Conservation (phyloP, 2,329 filamentous ascomycete species). For the Paramyrothecium roridum region DNA sequence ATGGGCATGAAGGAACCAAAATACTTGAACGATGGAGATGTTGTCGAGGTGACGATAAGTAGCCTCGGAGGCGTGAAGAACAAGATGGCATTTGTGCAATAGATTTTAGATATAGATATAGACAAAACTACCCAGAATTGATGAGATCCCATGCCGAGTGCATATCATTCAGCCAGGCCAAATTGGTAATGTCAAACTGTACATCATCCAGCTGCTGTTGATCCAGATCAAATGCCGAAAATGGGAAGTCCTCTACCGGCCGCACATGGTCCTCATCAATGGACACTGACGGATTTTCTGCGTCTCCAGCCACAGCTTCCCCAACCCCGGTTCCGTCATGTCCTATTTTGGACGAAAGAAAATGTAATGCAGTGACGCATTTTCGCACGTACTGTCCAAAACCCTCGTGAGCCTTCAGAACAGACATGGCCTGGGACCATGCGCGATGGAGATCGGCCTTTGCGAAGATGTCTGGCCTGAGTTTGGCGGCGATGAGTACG, state of each 20-base stretch:
- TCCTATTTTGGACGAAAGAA: slow-evolving; percentile 28
- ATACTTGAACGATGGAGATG: slow-evolving; percentile 38
- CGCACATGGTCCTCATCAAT: slow-evolving; percentile 10
- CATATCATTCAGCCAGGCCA: slow-evolving; percentile 30
- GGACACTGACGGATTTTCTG: background rate
- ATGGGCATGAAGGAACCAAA: slow-evolving; percentile 41
- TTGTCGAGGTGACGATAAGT: slow-evolving; percentile 39
- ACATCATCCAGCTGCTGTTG: slow-evolving; percentile 21
- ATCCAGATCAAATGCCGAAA: slow-evolving; percentile 14
- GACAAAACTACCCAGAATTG: slow-evolving; percentile 11
- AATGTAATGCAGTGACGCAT: slow-evolving; percentile 28
- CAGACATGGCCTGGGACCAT: slow-evolving; percentile 28
- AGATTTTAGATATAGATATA: background rate
- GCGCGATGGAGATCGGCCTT: slow-evolving; percentile 19
- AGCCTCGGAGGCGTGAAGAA: slow-evolving; percentile 29
- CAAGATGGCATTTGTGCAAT: slow-evolving; percentile 32
- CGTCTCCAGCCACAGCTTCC: background rate
- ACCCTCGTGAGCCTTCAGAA: slow-evolving; percentile 27
- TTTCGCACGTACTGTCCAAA: slow-evolving; percentile 27
- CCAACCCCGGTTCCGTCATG: slow-evolving; percentile 6
- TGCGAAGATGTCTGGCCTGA: slow-evolving; percentile 27
- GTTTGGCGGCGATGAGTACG: slow-evolving; percentile 29
- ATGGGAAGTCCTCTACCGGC: slow-evolving; percentile 15
- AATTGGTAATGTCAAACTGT: slow-evolving; percentile 25
- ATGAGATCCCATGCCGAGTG: slow-evolving; percentile 26